A percentile compares a stretch with the other conserved stretches of the same genome.
phyloP scores from a whole-genome alignment of 2,329 filamentous ascomycete species.

The Fonsecaea multimorphosa region DNA sequence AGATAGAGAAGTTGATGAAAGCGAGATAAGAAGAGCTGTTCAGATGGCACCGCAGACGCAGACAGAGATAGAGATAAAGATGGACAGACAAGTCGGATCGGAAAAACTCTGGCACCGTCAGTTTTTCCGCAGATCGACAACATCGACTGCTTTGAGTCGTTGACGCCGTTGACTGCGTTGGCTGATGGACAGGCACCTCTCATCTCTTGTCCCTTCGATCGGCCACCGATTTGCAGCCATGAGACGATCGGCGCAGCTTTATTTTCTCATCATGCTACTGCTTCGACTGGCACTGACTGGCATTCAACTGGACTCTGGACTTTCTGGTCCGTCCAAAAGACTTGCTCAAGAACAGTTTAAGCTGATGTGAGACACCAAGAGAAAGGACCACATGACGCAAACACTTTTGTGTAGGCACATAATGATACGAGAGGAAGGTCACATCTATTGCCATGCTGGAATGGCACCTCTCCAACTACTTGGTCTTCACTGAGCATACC shows the following conservation, averaged over 20 bases:
- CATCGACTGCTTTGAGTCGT: background rate
- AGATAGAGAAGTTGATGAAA: background rate
- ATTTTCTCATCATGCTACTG: background rate
- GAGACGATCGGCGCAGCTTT: background rate
- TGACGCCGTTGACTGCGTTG: background rate
- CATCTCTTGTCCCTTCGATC: conserved; percentile 13
- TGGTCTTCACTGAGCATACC: background rate
- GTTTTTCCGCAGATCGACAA: conserved; percentile 6
- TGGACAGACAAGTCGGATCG: conserved; percentile 2
- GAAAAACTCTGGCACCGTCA: conserved; percentile 3
- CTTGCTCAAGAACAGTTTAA: background rate
- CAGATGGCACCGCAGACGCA: background rate
- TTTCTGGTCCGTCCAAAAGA: background rate
- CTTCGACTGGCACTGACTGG: no score
- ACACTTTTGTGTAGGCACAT: background rate
- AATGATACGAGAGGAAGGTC: background rate
- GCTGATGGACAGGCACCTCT: background rate
- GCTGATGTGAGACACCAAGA: background rate
- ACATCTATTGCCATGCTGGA: background rate
- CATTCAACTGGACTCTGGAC: background rate
- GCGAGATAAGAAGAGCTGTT: background rate
- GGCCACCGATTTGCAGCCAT: conserved; percentile 1
- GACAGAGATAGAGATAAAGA: no score
- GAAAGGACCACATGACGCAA: background rate
- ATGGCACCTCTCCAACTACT: background rate